Evolutionary conservation across 2,329 filamentous ascomycete genomes (phyloP), one percentile per base, ranked within the genome.

Genomic region (Eutypella sp.): DNA sequence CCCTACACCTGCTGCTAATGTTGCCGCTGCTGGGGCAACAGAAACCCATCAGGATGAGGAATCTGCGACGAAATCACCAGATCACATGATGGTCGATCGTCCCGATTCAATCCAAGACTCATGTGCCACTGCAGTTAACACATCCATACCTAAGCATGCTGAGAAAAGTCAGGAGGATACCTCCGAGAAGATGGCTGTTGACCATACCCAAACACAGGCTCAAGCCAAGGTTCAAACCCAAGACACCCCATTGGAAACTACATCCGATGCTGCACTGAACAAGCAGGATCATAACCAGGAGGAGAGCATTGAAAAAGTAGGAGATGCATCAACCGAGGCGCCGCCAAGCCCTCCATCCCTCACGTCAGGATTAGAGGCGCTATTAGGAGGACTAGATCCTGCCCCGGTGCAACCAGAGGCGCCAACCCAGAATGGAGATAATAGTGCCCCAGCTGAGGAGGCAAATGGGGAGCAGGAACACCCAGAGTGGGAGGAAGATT

Each of bases 401-500:
- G n/a, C 45, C 10, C 54, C 57, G 18, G 53, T 52, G 8, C 49
- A 51, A n/a, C 38, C 44, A n/a, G 41, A 47, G 10, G 37, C 19
- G 5, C 33, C 45, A 38, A 44, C 46, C 41, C 44, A 52, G 39
- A 45, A 54, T 48, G 49, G 46, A 24, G 53, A 50, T 15, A 40
- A 54, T n/a, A n/a, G n/a, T 18, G 42, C 51, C n/a, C 52, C 52
- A 15, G 33, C 27, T 18, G 23, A 31, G 22, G 47, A 18, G 33
- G 45, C 24, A 13, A 41, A 44, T 20, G 36, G 20, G 7, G 48
- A 49, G 37, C 49, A 51, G 41, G 57, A 50, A 45, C 73, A 85
- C 38, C 84, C 86, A 3, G 91, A 96, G 65, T 97, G 89, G 88
- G 89, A 95, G 61, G 71, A 76, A 7, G 87, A 92, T 58, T 90